These are phyloP conservation scores for Cercospora beticola DNA, from an alignment of 2,329 filamentous ascomycete genomes.

Conservation along the genomic window DNA sequence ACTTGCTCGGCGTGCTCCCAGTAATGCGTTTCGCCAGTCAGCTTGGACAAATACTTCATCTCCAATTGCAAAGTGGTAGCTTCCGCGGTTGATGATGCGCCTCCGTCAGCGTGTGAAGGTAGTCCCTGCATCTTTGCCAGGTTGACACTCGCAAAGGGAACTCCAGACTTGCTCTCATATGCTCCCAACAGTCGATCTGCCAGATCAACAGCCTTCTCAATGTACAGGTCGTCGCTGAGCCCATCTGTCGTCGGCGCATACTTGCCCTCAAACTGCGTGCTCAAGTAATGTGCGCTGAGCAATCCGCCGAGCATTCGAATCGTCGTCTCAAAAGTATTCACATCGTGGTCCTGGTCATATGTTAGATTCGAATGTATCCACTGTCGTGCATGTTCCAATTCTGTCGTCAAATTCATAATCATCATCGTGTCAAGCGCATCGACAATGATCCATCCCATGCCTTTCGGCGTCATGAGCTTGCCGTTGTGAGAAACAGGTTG, in stretches of 20 bases:
- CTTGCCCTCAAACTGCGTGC: constrained; percentile 74
- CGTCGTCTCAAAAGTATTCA: constrained; percentile 96
- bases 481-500: constrained; percentile 78
- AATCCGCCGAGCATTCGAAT: constrained; percentile 96
- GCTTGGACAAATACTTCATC: constrained; percentile 92
- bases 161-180: constrained; percentile 81
- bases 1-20: constrained; percentile 91
- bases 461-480: constrained; percentile 79
- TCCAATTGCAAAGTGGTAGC: constrained; percentile 90
- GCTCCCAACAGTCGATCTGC: constrained; percentile 83
- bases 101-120: constrained; percentile 77
- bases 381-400: constrained; percentile 78
- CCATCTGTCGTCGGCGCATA: constrained; percentile 68
- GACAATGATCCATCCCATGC: constrained; percentile 97
- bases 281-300: constrained; percentile 92
- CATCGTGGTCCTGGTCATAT: constrained; percentile 91
- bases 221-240: constrained; percentile 83
- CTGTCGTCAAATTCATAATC: constrained; percentile 91
- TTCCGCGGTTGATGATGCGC: constrained; percentile 91
- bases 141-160: constrained; percentile 90
- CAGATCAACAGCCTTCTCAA: constrained; percentile 92
- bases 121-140: constrained; percentile 74
- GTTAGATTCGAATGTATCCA: constrained; percentile 81
- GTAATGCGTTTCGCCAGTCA: constrained; percentile 88
- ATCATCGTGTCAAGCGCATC: constrained; percentile 96